These are phyloP conservation scores for Rhizodiscina lignyota DNA, from an alignment of 495 filamentous ascomycete species.

Conservation along the genomic window DNA sequence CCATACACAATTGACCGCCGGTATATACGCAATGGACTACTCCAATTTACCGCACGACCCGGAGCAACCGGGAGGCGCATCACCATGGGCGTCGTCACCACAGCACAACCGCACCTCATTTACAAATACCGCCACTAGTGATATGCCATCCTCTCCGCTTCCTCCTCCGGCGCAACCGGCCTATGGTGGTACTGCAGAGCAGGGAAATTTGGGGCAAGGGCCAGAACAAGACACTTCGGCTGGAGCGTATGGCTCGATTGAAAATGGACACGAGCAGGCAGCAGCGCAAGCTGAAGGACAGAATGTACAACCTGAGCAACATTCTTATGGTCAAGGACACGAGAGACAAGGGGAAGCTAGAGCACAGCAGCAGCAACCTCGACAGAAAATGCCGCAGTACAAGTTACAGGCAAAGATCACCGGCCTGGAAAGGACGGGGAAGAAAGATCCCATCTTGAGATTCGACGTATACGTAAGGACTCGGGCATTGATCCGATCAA, in stretches of 20 bases:
- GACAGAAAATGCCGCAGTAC: constrained; percentile 40
- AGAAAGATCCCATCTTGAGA: constrained; percentile 85
- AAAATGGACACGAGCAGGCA: not conserved
- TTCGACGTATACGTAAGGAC: constrained; percentile 88
- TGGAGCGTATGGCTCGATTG: not conserved
- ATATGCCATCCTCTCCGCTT: constrained; percentile 39
- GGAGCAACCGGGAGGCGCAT: constrained; percentile 49
- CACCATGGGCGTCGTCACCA: constrained; percentile 69
- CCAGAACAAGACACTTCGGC: not conserved
- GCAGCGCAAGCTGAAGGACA: not conserved
- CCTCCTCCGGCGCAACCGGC: constrained; percentile 4
- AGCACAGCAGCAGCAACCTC: constrained; percentile 20
- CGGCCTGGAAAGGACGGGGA: constrained; percentile 75
- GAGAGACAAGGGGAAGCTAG: constrained; percentile 19
- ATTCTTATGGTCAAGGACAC: constrained; percentile 1
- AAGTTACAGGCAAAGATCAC: constrained; percentile 90
- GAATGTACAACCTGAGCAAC: too few species aligned
- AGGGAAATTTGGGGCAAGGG: too few species aligned
- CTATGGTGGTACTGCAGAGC: not conserved
- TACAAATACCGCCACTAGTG: constrained; percentile 26
- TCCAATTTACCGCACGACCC: constrained; percentile 58
- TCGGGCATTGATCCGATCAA: too few species aligned
- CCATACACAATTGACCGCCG: too few species aligned
- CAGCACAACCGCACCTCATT: constrained; percentile 42
- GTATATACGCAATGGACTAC: constrained; percentile 61